Evolutionary conservation across 331 rosid species (phyloP), one percentile per base, ranked within the genome.

Genomic region (Dryas integrifolia): DNA sequence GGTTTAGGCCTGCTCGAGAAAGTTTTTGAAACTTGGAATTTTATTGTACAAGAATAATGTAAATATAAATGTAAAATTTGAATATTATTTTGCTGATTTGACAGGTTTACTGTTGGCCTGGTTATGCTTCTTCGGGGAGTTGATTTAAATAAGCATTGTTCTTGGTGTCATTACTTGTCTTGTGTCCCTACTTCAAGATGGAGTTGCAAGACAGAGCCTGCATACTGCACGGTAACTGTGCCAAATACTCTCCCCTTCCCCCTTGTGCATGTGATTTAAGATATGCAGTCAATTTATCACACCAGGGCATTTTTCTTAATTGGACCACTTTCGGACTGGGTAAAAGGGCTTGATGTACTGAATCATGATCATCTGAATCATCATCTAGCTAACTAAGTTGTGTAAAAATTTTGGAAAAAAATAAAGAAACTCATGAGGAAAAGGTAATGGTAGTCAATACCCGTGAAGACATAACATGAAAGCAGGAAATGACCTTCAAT

Each of bases 121-220:
- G 88, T 86, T 69, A 64, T 86, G 58, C 90, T 94, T 57, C 90
- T 91, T 53, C 91, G 88, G 13, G 97, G 96, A 24, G 88, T 89
- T 26, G 92, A 94, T 77, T 96, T 92, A 43, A 94, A 94, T 74
- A 81, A 88, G 40, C 96, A 91, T 85, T 94, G 98, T 79, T 91
- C 97, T 62, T 94, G 98, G 98, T 94, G 98, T 84, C 98, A 94
- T 80, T 91, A 94, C 79, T 76, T 94, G 79, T 89, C 96, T 48
- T 94, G 98, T 64, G 87, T 94, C 75, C 98, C 98, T 62, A 94
- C 98, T 78, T 94, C 98, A 48, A 94, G 47, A 80, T 94, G 98
- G 98, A 94, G 85, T 88, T 94, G 98, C 85, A 77, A 85, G 38
- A 82, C 94, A 30, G 81, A 88, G 58, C 76, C 98, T 60, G 89